These are phyloP conservation scores for Hirschfeldia incana DNA, from an alignment of 345 rosid genomes.

Conservation along the genomic window DNA sequence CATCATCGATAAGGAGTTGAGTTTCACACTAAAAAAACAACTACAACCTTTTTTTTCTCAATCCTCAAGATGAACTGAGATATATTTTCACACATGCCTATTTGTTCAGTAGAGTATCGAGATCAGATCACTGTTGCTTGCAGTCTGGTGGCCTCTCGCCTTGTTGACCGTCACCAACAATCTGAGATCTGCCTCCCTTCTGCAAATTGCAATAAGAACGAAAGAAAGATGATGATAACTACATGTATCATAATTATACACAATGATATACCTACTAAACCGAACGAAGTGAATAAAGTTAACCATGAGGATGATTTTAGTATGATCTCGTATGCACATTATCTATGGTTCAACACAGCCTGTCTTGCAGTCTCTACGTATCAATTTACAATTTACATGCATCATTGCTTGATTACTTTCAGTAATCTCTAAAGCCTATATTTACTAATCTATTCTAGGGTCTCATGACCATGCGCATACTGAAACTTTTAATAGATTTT, in stretches of 20 bases:
- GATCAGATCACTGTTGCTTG: slow-evolving; percentile 72
- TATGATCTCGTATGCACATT: background rate
- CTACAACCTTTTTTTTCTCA: background rate
- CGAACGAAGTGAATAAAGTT: background rate
- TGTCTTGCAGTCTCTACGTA: background rate
- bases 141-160: slow-evolving; percentile 86
- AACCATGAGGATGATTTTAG: background rate
- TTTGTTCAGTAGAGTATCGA: background rate
- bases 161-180: slow-evolving; percentile 46
- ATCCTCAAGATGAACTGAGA: background rate
- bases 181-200: slow-evolving; percentile 54
- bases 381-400: background rate
- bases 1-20: slow-evolving; percentile 10
- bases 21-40: background rate
- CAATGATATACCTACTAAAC: background rate
- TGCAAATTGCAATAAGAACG: slow-evolving; percentile 18
- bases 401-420: background rate
- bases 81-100: background rate
- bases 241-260: background rate
- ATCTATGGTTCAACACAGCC: slow-evolving; percentile 5
- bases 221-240: background rate
- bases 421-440: background rate
- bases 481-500: background rate
- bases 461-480: slow-evolving; percentile 12
- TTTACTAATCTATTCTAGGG: slow-evolving; percentile 3